phyloP scores from a whole-genome alignment of 116 monocot species.

The Thalassia testudinum region DNA sequence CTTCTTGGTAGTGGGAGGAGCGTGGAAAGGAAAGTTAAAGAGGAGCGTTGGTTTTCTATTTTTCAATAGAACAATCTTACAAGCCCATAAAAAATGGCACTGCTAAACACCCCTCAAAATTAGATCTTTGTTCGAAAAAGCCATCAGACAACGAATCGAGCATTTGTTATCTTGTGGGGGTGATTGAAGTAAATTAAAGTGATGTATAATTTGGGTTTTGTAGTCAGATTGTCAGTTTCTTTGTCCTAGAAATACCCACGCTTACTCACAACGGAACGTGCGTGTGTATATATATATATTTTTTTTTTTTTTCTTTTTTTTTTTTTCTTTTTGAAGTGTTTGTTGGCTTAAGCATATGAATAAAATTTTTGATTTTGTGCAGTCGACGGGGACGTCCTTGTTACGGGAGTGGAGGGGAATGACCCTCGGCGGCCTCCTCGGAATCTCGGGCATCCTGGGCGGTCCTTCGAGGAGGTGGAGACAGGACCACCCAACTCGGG shows the following conservation, averaged over 20 bases:
- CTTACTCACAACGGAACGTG: background rate
- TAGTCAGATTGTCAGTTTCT: background rate
- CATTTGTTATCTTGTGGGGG: background rate
- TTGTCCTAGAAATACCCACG: background rate
- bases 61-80: too few relatives aligned
- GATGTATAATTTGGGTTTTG: background rate
- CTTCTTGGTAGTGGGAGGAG: too few relatives aligned
- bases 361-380: background rate
- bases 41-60: too few relatives aligned
- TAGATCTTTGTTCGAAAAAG: background rate
- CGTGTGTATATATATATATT: background rate
- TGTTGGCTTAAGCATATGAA: too few relatives aligned
- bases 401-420: conserved; percentile 19
- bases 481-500: background rate
- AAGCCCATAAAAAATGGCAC: too few relatives aligned
- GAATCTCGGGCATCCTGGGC: conserved; percentile 13
- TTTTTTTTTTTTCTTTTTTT: background rate
- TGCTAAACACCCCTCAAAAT: background rate
- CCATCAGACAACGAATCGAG: background rate
- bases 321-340: too few relatives aligned
- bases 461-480: background rate
- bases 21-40: too few relatives aligned
- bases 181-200: background rate
- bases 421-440: conserved; percentile 25
- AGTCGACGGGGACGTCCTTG: conserved; percentile 9